Percentiles rank a stretch among this genome's conserved stretches.
Evolutionary conservation across 768 basidiomycete genomes (phyloP).

Genomic region (Candolleomyces efflorescens): DNA sequence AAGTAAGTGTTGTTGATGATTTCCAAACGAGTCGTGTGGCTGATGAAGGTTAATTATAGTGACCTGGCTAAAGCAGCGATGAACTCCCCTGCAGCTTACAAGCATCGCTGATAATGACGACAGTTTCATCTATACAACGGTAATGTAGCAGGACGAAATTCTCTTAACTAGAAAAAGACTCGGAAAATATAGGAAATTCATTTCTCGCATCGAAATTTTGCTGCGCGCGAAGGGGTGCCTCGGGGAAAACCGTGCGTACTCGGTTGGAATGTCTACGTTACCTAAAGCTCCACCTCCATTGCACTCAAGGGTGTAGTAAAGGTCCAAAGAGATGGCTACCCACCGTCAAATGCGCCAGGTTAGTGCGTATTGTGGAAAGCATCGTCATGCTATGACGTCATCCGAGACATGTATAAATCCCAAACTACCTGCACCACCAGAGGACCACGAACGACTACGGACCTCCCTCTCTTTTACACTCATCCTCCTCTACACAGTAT

Average conservation of each 20-base stretch:
- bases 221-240: background rate
- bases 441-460: background rate
- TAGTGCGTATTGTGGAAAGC: slow-evolving; percentile 1
- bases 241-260: background rate
- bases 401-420: slow-evolving; percentile 5
- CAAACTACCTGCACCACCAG: background rate
- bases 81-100: slow-evolving; percentile 7
- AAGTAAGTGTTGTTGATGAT: slow-evolving; percentile 43
- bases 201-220: background rate
- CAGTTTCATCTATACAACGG: background rate
- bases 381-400: slow-evolving; percentile 12
- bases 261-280: background rate
- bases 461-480: background rate
- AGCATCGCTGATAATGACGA: background rate
- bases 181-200: slow-evolving; percentile 14
- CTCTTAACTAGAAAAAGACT: slow-evolving; percentile 13
- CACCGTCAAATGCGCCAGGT: background rate
- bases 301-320: background rate
- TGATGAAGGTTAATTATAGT: slow-evolving; percentile 23
- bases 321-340: background rate
- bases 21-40: background rate
- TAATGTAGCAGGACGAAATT: slow-evolving; percentile 5
- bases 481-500: background rate
- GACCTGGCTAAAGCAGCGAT: slow-evolving; percentile 41
- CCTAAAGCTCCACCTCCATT: background rate